phyloP scores from a whole-genome alignment of 2,329 filamentous ascomycete genomes.

The Incumbomyces delicatus region DNA sequence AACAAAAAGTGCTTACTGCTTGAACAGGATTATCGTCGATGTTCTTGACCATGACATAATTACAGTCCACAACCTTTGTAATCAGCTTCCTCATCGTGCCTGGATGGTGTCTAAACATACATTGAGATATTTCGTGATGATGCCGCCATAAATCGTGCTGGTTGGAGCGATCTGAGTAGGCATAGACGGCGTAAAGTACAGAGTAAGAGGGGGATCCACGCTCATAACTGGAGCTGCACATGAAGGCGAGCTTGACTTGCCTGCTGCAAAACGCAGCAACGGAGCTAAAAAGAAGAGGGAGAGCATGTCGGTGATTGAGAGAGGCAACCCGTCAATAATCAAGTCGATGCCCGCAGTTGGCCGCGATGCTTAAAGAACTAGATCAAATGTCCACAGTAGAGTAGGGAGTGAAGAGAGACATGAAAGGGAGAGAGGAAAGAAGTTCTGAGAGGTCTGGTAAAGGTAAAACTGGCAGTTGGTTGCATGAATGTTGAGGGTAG shows the following conservation, averaged over 20 bases:
- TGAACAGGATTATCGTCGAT: conserved; percentile 11
- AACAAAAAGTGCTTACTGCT: conserved; percentile 8
- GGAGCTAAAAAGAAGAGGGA: not conserved
- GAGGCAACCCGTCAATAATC: too few relatives aligned
- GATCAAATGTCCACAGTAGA: not conserved
- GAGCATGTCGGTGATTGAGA: not conserved
- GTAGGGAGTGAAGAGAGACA: not conserved
- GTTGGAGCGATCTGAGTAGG: conserved; percentile 17
- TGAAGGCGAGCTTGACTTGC: not conserved
- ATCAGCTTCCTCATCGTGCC: not conserved
- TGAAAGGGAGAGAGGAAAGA: conserved; percentile 1
- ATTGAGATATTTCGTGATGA: conserved; percentile 17
- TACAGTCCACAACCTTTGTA: conserved; percentile 17
- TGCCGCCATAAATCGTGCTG: conserved; percentile 15
- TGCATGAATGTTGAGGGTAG: not conserved
- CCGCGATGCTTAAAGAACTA: too few relatives aligned
- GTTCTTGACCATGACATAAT: conserved; percentile 18
- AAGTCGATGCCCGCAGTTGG: too few relatives aligned
- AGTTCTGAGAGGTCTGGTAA: conserved; percentile 1
- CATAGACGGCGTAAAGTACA: conserved; percentile 15
- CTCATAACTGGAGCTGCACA: not conserved
- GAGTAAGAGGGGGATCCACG: conserved; percentile 1
- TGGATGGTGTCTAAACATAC: conserved; percentile 6
- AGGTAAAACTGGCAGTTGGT: not conserved
- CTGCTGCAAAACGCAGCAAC: not conserved